A percentile compares a stretch with the other conserved stretches of the same genome.
These are phyloP conservation scores for Gautieria morchelliformis DNA, from an alignment of 768 basidiomycete genomes.

Conservation along the genomic window DNA sequence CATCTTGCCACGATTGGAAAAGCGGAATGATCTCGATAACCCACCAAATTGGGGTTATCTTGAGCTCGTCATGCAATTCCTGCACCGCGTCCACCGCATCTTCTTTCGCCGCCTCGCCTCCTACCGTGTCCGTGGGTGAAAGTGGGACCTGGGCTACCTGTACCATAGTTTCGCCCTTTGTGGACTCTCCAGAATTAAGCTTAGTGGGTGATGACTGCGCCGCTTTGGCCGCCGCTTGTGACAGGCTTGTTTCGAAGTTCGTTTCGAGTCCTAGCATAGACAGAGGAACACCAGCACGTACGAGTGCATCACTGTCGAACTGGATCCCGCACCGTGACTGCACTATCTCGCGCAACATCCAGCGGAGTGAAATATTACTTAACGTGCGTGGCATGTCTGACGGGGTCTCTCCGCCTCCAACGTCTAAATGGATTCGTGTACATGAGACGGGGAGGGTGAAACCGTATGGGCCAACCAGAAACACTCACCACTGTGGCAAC, in stretches of 20 bases:
- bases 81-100: constrained; percentile 33
- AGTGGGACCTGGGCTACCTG: too few relatives aligned
- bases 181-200: not conserved
- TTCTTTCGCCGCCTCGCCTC: not conserved
- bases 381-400: constrained; percentile 37
- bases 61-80: constrained; percentile 45
- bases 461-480: too few relatives aligned
- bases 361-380: constrained; percentile 54
- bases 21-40: constrained; percentile 58
- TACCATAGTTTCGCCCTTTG: not conserved
- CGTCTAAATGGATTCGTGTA: constrained; percentile 30
- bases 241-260: not conserved
- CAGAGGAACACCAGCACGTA: constrained; percentile 28
- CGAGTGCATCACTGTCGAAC: constrained; percentile 44
- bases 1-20: constrained; percentile 47
- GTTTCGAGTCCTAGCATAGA: constrained; percentile 5
- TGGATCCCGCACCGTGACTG: constrained; percentile 46
- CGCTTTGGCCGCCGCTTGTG: not conserved
- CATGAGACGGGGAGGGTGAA: not conserved
- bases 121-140: not conserved
- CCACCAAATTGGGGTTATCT: constrained; percentile 47
- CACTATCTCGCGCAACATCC: constrained; percentile 70
- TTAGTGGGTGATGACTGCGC: not conserved
- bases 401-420: constrained; percentile 54
- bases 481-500: constrained; percentile 55